Evolutionary conservation across 352 stramenopile species (phyloP).

Genomic region (Phytopythium sindhum): DNA sequence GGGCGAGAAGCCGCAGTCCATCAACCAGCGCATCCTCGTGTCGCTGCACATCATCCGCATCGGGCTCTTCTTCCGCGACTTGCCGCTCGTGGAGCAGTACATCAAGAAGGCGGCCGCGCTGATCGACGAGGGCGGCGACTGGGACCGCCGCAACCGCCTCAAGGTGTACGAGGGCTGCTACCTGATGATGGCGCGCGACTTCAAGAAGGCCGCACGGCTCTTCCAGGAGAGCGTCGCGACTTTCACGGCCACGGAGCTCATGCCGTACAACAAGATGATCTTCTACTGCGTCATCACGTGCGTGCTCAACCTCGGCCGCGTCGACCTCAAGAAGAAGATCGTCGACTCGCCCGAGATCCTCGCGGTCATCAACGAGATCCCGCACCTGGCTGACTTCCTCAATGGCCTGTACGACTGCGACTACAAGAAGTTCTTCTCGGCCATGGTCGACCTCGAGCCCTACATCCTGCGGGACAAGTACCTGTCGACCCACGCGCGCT

Average conservation of each 20-base stretch:
- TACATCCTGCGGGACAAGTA: slow-evolving; percentile 92
- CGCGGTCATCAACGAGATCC: slow-evolving; percentile 85
- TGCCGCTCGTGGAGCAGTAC: slow-evolving; percentile 79
- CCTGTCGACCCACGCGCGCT: slow-evolving; percentile 89
- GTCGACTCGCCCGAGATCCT: slow-evolving; percentile 97
- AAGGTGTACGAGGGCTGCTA: slow-evolving; percentile 98
- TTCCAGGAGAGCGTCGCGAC: slow-evolving; percentile 97
- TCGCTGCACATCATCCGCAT: slow-evolving; percentile 92
- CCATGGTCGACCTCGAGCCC: slow-evolving; percentile 85
- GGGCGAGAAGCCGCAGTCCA: slow-evolving; percentile 92
- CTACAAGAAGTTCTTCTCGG: slow-evolving; percentile 96
- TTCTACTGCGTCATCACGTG: slow-evolving; percentile 97
- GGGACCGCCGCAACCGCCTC: slow-evolving; percentile 97
- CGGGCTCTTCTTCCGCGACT: slow-evolving; percentile 85
- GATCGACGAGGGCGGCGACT: slow-evolving; percentile 96
- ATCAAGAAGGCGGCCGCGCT: slow-evolving; percentile 87
- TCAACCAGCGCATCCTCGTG: slow-evolving; percentile 98
- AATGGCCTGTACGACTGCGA: slow-evolving; percentile 97
- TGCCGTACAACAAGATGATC: slow-evolving; percentile 97
- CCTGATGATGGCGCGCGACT: slow-evolving; percentile 91
- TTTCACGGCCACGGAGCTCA: slow-evolving; percentile 98
- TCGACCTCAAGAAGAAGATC: slow-evolving; percentile 96
- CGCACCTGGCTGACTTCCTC: slow-evolving; percentile 82
- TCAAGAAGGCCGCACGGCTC: slow-evolving; percentile 91
- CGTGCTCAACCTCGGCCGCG: slow-evolving; percentile 91